Evolutionary conservation across 2,329 filamentous ascomycete species (phyloP), one percentile per base, ranked within the genome.

Genomic region (Aspergillus sp.): DNA sequence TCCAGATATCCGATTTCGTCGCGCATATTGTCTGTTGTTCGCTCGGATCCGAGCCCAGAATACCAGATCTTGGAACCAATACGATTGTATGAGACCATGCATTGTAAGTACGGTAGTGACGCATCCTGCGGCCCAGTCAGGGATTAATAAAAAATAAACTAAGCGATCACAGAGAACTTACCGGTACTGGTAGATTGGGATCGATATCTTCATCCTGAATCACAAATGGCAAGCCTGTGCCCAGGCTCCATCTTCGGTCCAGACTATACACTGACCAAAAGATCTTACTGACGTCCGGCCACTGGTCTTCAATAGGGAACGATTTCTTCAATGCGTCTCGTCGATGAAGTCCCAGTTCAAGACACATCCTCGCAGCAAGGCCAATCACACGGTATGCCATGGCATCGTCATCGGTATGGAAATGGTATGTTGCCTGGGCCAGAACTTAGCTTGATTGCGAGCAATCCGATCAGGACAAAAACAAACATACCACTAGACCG

Each of bases 181-280:
- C 88, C 29, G 89, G 89, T 58, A 86, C 82, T 2, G 87, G 88
- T 26, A 96, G 69, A 44, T 79, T 78, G 0, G 83, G 80, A 58
- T 95, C 89, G 50, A 95, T 87, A 60, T 94, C 88, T 10, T 86
- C 79, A 59, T 95, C 89, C 54, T 91, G 85, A 33, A 94, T 74
- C 2, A 86, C 83, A 68, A 88, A 94, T 0, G 89, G 89, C 64
- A 95, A 77, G 0, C 89, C 89, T 0, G 87, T 90, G n/a, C 85
- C 86, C 56, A 95, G 88, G 52, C 85, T 88, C 88, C 88, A 95
- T 43, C 89, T 77, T 35, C 88, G 77, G 62, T 95, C 90, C 35
- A 95, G 73, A 3, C 89, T 83, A 60, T 93, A 94, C 12, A 89
- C 82, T 1, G 85, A 82, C 90, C 88, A 96, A 65, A 94, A 94